Evolutionary conservation across 768 basidiomycete genomes (phyloP), one percentile per base, ranked within the genome.

Genomic region (Agrocybe chaxingu): DNA sequence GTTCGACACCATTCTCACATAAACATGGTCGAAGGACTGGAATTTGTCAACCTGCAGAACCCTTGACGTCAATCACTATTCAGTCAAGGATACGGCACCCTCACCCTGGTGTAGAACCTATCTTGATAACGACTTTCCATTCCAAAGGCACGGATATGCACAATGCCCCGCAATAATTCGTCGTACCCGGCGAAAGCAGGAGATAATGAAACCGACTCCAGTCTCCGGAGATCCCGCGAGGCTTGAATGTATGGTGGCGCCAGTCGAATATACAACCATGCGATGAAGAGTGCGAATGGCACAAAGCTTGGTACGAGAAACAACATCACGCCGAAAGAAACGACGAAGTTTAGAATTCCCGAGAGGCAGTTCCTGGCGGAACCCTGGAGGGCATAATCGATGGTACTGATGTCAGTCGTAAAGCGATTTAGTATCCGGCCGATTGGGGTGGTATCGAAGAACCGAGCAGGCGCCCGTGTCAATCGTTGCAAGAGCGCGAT

Each of bases 381-480:
- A 45, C 66, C 67, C 56, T 83, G 78, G 1, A 89, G 70, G 0
- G 78, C 74, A 5, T 78, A 74, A 60, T 92, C 89, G 38, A 91
- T 81, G 4, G 83, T 84, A 45, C 82, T 83, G 59, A 92, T 84
- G 57, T 92, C 88, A 6, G 80, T 77, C 10, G 85, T 87, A 60
- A 92, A 88, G 12, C 92, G 79, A 59, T 92, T 91, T 35, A 89
- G 73, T 56, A 92, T 87, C 7, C 87, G 72, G 8, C 90, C 90
- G 35, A 86, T 81, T 1, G 87, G 87, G 3, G 85, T 89, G 35
- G 77, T 71, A 58, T 89, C 87, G 65, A 87, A 89, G 64, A 87
- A 87, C 1, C 84, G 79, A 18, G 78, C 71, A 2, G 85, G 85
- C 0, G 86, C 85, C 36, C 80, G 71, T 6, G 81, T 76, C 7